phyloP scores from a whole-genome alignment of 2,329 filamentous ascomycete species.

The Cryphonectria nitschkei region DNA sequence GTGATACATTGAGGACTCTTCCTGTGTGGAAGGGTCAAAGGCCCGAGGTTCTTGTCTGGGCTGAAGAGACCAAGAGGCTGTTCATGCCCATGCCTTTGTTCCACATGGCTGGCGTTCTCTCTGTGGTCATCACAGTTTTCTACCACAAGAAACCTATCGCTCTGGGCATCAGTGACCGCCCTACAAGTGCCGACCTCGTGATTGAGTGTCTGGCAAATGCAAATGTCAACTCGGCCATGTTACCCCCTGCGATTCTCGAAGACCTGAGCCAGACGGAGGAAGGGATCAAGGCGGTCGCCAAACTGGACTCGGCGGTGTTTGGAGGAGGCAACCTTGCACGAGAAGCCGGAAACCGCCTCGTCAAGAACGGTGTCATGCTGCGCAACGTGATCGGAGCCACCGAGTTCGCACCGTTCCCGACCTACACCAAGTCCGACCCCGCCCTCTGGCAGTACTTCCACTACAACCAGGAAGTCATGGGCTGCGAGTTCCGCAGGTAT shows the following conservation, averaged over 20 bases:
- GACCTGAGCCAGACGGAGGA: constrained; percentile 44
- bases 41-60: constrained; percentile 9
- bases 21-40: constrained; percentile 30
- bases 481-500: constrained; percentile 45
- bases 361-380: constrained; percentile 40
- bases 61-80: constrained; percentile 10
- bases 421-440: constrained; percentile 39
- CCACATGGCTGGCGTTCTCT: constrained; percentile 42
- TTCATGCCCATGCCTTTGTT: constrained; percentile 42
- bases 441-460: constrained; percentile 49
- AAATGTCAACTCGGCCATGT: constrained; percentile 35
- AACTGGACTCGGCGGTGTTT: constrained; percentile 37
- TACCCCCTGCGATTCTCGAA: constrained; percentile 48
- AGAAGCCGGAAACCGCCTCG: constrained; percentile 44
- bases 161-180: constrained; percentile 39
- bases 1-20: constrained; percentile 38
- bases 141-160: constrained; percentile 38
- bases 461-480: constrained; percentile 45
- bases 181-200: constrained; percentile 41
- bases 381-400: constrained; percentile 46
- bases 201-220: constrained; percentile 38
- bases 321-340: constrained; percentile 42
- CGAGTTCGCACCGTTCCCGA: constrained; percentile 38
- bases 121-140: constrained; percentile 34
- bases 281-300: constrained; percentile 38